Percentiles rank a stretch among this genome's conserved stretches.
Conservation (phyloP, 495 filamentous ascomycete genomes). For the Apodospora peruviana region DNA sequence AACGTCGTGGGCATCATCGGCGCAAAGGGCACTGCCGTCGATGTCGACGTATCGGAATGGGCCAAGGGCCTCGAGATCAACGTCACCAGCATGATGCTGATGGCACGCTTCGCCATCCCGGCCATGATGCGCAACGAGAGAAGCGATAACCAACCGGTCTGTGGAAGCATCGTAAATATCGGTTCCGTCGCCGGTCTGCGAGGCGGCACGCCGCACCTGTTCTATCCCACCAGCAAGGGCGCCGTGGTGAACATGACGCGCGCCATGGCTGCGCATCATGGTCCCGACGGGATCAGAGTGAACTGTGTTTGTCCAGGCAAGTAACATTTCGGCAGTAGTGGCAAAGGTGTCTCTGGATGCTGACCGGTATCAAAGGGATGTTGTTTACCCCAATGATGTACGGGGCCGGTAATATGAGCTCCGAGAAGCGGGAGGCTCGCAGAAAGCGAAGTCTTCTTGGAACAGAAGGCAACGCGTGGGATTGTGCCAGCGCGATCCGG, state of each 20-base stretch:
- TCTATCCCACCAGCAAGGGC: slow-evolving; percentile 59
- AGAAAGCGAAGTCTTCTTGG: slow-evolving; percentile 45
- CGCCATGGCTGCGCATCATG: slow-evolving; percentile 56
- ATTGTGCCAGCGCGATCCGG: slow-evolving; percentile 29
- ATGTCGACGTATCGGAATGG: slow-evolving; percentile 51
- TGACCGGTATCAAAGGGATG: slow-evolving; percentile 32
- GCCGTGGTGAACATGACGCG: slow-evolving; percentile 55
- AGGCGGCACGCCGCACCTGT: slow-evolving; percentile 52
- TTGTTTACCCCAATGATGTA: slow-evolving; percentile 60
- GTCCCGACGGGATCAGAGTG: slow-evolving; percentile 45
- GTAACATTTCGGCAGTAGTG: too few relatives aligned
- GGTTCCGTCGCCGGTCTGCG: slow-evolving; percentile 50
- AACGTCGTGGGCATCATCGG: slow-evolving; percentile 55
- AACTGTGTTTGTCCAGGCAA: slow-evolving; percentile 55
- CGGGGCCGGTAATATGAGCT: slow-evolving; percentile 40
- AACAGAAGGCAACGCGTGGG: slow-evolving; percentile 52
- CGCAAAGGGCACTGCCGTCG: slow-evolving; percentile 45
- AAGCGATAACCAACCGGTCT: slow-evolving; percentile 37
- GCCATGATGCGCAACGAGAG: slow-evolving; percentile 41
- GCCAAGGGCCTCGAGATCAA: slow-evolving; percentile 49
- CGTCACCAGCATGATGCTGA: slow-evolving; percentile 54
- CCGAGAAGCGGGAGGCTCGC: slow-evolving; percentile 41
- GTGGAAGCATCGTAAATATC: slow-evolving; percentile 41
- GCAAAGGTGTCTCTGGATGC: too few relatives aligned
- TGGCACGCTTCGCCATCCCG: slow-evolving; percentile 50